Conservation (phyloP, 257 asterid species). For the Plantago ovata region DNA sequence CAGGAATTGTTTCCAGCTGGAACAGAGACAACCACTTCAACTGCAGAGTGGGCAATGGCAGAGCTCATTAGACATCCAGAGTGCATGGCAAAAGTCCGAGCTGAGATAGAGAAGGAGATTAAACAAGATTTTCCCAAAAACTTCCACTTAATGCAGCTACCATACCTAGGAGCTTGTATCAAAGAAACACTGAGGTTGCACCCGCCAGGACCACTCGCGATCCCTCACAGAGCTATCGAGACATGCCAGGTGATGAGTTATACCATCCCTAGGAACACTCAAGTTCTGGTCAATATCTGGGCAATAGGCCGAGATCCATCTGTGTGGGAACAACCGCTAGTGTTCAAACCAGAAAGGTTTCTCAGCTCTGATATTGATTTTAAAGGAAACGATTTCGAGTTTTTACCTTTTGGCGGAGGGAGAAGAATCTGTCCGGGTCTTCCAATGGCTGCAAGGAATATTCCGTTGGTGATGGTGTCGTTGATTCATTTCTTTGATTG, state of each 20-base stretch:
- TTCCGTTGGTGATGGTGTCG: constrained; percentile 26
- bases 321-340: constrained; percentile 37
- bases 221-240: constrained; percentile 30
- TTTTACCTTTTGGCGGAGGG: constrained; percentile 45
- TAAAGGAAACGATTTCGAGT: constrained; percentile 41
- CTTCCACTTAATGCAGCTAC: constrained; percentile 12
- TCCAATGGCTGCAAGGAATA: constrained; percentile 34
- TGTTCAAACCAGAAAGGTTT: constrained; percentile 37
- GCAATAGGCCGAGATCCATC: constrained; percentile 37
- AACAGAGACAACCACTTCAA: constrained; percentile 39
- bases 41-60: constrained; percentile 30
- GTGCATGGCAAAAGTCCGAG: constrained; percentile 11
- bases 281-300: constrained; percentile 31
- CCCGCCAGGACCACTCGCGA: constrained; percentile 42
- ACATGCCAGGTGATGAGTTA: constrained; percentile 33
- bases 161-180: constrained; percentile 35
- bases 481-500: constrained; percentile 32
- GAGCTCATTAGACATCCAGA: constrained; percentile 29
- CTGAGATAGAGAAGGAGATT: constrained; percentile 18
- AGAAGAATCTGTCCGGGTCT: constrained; percentile 50
- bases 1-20: constrained; percentile 44
- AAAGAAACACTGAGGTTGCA: constrained; percentile 47
- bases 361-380: constrained; percentile 28
- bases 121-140: constrained; percentile 13
- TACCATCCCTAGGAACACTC: constrained; percentile 34